Percentiles rank a stretch among this genome's conserved stretches.
Evolutionary conservation across 495 filamentous ascomycete species (phyloP).

Genomic region (Neurospora sp.): DNA sequence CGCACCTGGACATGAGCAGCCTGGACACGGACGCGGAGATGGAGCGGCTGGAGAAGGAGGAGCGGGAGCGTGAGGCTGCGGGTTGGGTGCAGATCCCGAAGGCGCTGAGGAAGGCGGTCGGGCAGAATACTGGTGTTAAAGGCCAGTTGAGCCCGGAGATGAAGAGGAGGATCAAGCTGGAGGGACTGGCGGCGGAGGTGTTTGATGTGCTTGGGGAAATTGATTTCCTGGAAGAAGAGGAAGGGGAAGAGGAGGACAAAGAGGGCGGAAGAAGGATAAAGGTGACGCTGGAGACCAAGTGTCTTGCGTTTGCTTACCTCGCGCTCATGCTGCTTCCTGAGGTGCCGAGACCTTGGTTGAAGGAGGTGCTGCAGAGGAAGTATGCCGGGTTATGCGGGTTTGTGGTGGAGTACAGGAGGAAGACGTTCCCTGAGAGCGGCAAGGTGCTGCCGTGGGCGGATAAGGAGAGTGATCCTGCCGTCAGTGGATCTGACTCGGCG

Average conservation of each 20-base stretch:
- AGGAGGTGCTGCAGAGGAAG: constrained; percentile 47
- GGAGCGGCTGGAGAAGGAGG: constrained; percentile 18
- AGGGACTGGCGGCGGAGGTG: constrained; percentile 55
- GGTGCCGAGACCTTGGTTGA: constrained; percentile 63
- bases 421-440: constrained; percentile 24
- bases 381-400: constrained; percentile 46
- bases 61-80: constrained; percentile 18
- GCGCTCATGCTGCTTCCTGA: constrained; percentile 60
- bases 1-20: constrained; percentile 54
- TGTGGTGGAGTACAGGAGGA: constrained; percentile 34
- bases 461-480: not conserved
- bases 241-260: not conserved
- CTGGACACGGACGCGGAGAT: constrained; percentile 35
- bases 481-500: not conserved
- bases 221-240: constrained; percentile 38
- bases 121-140: not conserved
- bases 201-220: constrained; percentile 58
- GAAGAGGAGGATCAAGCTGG: constrained; percentile 54
- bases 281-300: constrained; percentile 58
- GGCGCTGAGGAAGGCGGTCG: constrained; percentile 17
- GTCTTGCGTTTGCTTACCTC: constrained; percentile 67
- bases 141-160: constrained; percentile 36
- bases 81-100: constrained; percentile 20
- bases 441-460: constrained; percentile 8
- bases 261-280: not conserved